A percentile compares a stretch with the other conserved stretches of the same genome.
Evolutionary conservation across 371 early-diverging fungal genomes (phyloP).

Genomic region (Haplosporangium sp.): DNA sequence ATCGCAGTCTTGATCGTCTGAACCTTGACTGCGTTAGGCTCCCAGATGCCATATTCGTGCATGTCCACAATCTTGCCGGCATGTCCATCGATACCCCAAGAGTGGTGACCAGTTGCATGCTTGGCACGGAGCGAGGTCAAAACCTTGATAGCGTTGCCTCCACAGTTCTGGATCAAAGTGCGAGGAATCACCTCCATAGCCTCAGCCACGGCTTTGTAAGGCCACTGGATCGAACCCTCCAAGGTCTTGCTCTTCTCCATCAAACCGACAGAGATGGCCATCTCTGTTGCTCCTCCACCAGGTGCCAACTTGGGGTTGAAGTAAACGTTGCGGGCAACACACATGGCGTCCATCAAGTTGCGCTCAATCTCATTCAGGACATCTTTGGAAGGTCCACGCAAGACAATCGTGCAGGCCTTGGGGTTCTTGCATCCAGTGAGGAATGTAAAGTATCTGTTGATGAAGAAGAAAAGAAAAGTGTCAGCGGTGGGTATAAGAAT

Average conservation of each 20-base stretch:
- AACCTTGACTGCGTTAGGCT: slow-evolving; percentile 99
- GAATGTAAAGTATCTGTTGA: slow-evolving; percentile 86
- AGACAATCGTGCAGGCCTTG: slow-evolving; percentile 98
- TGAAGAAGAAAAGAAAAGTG: background rate
- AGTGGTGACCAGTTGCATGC: slow-evolving; percentile 88
- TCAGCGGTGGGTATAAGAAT: background rate
- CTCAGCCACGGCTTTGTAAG: slow-evolving; percentile 94
- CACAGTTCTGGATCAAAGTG: slow-evolving; percentile 98
- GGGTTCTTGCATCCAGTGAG: slow-evolving; percentile 96
- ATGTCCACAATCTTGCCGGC: slow-evolving; percentile 97
- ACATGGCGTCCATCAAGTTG: slow-evolving; percentile 99
- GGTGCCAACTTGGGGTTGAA: slow-evolving; percentile 94
- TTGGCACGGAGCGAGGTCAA: slow-evolving; percentile 96
- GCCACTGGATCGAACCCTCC: slow-evolving; percentile 96
- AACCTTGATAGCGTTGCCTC: slow-evolving; percentile 96
- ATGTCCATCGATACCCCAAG: slow-evolving; percentile 97
- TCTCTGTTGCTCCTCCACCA: slow-evolving; percentile 99
- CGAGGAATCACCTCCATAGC: slow-evolving; percentile 99
- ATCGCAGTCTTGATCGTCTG: slow-evolving; percentile 99
- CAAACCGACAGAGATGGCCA: slow-evolving; percentile 94
- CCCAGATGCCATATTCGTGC: slow-evolving; percentile 97
- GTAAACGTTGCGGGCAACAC: slow-evolving; percentile 98
- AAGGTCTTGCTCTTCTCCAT: slow-evolving; percentile 91
- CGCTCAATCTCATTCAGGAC: slow-evolving; percentile 99
- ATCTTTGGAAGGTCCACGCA: slow-evolving; percentile 99